Percentiles rank a stretch among this genome's conserved stretches.
Conservation (phyloP, 805 yeast genomes). For the Candida mattraensis region DNA sequence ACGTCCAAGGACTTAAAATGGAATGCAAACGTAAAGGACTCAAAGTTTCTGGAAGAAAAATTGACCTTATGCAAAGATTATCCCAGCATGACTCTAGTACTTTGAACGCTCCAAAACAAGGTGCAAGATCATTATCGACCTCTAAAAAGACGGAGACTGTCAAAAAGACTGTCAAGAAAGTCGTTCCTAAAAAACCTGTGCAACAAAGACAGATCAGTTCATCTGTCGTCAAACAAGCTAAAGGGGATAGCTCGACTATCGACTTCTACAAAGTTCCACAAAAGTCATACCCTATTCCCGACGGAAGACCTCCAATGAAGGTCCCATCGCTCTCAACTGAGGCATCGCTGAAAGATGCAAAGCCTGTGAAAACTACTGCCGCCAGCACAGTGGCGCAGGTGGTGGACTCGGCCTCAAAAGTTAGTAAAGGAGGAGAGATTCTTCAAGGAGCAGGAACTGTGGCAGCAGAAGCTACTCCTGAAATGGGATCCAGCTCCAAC, state of each 20-base stretch:
- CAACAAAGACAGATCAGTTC: constrained; percentile 23
- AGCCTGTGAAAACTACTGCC: constrained; percentile 1
- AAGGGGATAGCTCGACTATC: constrained; percentile 58
- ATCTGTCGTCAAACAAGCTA: constrained; percentile 36
- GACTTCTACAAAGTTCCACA: constrained; percentile 54
- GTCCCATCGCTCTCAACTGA: constrained; percentile 31
- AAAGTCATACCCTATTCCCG: constrained; percentile 25
- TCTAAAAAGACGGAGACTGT: constrained; percentile 9
- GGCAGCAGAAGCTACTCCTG: constrained; percentile 4
- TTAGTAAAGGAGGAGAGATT: constrained; percentile 22
- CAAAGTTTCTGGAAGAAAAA: constrained; percentile 60
- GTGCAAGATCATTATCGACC: constrained; percentile 4
- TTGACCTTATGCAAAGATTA: constrained; percentile 49
- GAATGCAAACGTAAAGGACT: constrained; percentile 63
- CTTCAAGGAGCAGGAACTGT: constrained; percentile 8
- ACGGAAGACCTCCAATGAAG: constrained; percentile 24
- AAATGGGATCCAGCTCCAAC: constrained; percentile 3
- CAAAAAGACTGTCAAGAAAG: constrained; percentile 1
- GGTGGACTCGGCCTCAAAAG: constrained; percentile 12
- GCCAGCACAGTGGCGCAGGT: constrained; percentile 11
- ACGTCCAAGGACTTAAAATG: constrained; percentile 51
- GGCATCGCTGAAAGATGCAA: constrained; percentile 25
- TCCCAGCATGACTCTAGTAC: constrained; percentile 18
- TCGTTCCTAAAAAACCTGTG: background rate
- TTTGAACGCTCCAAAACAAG: constrained; percentile 10